Percentiles rank a stretch among this genome's conserved stretches.
phyloP scores from a whole-genome alignment of 2,329 filamentous ascomycete genomes.

The Metarhizium rileyi region DNA sequence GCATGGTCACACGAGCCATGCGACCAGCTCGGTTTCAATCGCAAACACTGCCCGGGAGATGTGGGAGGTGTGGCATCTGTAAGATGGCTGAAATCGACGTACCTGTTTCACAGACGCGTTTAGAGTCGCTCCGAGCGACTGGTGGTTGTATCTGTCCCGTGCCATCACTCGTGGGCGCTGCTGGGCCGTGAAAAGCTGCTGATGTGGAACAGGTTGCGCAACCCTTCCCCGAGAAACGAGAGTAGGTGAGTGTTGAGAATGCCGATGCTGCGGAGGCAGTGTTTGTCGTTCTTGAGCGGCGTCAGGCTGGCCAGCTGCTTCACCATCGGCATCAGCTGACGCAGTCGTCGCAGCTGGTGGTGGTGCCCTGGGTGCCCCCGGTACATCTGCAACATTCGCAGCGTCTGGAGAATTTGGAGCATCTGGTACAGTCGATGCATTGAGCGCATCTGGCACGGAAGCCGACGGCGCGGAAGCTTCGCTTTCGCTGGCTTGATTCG shows the following conservation, averaged over 20 bases:
- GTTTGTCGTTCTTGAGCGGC: neutral
- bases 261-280: conserved; percentile 10
- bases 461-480: neutral
- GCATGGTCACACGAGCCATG: neutral
- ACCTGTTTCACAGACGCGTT: conserved; percentile 62
- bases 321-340: conserved; percentile 1
- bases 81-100: conserved; percentile 18
- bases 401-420: too few relatives aligned
- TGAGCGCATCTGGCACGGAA: neutral
- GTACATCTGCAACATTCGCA: too few relatives aligned
- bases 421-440: too few relatives aligned
- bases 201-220: conserved; percentile 11
- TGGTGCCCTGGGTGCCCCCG: too few relatives aligned
- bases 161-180: conserved; percentile 19
- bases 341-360: too few relatives aligned
- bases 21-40: neutral
- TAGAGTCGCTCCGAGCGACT: conserved; percentile 57
- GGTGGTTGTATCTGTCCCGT: conserved; percentile 48
- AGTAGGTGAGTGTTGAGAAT: conserved; percentile 9
- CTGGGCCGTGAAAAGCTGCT: conserved; percentile 12
- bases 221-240: conserved; percentile 1
- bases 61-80: neutral
- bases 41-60: neutral
- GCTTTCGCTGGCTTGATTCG: neutral
- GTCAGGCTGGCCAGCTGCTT: neutral